Evolutionary conservation across 192 early-diverging fungal genomes (phyloP).

Genomic region (Lobosporangium transversale): DNA sequence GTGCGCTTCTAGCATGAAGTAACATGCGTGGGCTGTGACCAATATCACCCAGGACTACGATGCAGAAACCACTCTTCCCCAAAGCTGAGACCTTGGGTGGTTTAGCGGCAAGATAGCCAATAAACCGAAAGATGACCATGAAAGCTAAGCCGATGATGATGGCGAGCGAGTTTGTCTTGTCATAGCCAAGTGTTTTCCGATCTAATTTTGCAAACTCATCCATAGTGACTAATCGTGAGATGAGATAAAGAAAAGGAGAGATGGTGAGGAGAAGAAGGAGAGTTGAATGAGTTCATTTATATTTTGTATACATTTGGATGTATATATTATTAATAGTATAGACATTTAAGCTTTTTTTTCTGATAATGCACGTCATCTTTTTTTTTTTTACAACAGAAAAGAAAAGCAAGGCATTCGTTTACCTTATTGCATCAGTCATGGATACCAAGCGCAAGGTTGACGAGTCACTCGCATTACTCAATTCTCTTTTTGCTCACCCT

Average conservation of each 20-base stretch:
- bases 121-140: constrained; percentile 53
- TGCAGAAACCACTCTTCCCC: constrained; percentile 34
- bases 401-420: no score
- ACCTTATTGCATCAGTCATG: not conserved
- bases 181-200: constrained; percentile 37
- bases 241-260: not conserved
- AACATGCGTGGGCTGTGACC: constrained; percentile 92
- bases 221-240: not conserved
- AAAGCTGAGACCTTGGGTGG: constrained; percentile 31
- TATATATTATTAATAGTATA: no score
- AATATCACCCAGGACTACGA: constrained; percentile 86
- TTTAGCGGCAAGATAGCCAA: constrained; percentile 44
- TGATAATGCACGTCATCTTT: no score
- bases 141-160: constrained; percentile 48
- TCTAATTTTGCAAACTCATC: constrained; percentile 23
- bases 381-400: no score
- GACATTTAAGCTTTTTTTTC: no score
- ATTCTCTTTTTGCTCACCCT: constrained; percentile 42
- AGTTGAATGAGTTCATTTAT: no score
- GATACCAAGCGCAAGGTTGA: constrained; percentile 47
- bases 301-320: no score
- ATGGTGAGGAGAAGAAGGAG: not conserved
- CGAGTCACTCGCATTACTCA: constrained; percentile 42
- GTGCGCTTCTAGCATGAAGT: constrained; percentile 86
- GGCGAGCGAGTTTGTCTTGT: constrained; percentile 49